A percentile compares a stretch with the other conserved stretches of the same genome.
phyloP scores from a whole-genome alignment of 371 early-diverging fungal species.

The Sporodiniella umbellata region DNA sequence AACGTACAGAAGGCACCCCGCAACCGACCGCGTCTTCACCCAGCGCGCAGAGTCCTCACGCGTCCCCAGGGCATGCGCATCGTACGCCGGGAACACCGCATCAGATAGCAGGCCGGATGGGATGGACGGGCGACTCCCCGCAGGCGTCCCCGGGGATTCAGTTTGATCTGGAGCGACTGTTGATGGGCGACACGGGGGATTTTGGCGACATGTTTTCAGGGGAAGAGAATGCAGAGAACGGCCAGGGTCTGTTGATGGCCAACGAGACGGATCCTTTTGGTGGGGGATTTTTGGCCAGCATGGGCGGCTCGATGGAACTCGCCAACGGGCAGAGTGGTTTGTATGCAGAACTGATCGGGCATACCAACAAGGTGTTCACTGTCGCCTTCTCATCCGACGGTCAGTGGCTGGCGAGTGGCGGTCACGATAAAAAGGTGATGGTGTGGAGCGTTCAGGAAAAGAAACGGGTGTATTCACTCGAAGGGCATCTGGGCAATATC shows the following conservation, averaged over 20 bases:
- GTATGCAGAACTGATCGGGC: conserved; percentile 38
- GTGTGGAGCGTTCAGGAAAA: conserved; percentile 54
- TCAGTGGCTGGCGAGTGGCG: conserved; percentile 52
- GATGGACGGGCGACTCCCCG: neutral
- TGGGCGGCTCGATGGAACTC: conserved; percentile 38
- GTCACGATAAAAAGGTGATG: conserved; percentile 48
- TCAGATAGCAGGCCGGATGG: conserved; percentile 4
- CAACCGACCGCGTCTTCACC: too few species aligned
- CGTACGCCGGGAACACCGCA: conserved; percentile 26
- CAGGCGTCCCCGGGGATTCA: conserved; percentile 11
- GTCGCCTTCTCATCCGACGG: conserved; percentile 51
- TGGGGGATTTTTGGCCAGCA: conserved; percentile 40
- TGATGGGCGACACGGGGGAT: conserved; percentile 43
- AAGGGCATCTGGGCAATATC: conserved; percentile 41
- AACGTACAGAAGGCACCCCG: conserved; percentile 12
- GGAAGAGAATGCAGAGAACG: conserved; percentile 37
- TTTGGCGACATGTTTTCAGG: conserved; percentile 44
- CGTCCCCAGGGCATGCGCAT: conserved; percentile 16
- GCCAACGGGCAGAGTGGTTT: neutral
- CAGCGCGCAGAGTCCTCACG: conserved; percentile 27
- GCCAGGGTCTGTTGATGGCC: conserved; percentile 26
- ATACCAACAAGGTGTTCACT: conserved; percentile 44
- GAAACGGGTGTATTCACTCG: conserved; percentile 34
- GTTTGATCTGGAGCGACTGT: conserved; percentile 47
- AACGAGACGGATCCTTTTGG: conserved; percentile 40